Evolutionary conservation across 352 stramenopile species (phyloP), one percentile per base, ranked within the genome.

Genomic region (Globisporangium nagaii): DNA sequence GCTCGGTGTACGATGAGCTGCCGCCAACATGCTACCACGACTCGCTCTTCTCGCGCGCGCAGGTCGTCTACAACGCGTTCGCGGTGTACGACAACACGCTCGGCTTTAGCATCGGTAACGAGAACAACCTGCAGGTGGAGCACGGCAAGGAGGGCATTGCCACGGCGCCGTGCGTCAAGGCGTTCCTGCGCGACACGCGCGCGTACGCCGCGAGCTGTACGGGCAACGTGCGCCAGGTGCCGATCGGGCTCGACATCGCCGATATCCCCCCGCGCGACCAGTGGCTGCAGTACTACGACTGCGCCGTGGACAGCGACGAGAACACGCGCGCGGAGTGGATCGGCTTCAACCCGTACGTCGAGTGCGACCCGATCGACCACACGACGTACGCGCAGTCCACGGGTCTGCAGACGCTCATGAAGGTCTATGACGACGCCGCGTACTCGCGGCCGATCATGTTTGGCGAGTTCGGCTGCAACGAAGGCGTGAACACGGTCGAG

Each of bases 281-380:
- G 52, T 88, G 79, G 79, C 40, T 90, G 4, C 56, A 73, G 57
- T 92, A 92, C 60, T 92, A 86, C 56, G 79, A 92, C 66, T 92
- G 81, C 49, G 41, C 58, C 6, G 57, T 68, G 2, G 62, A 72
- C 41, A 59, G 77, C 37, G 57, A 73, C 47, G 72, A 84, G 49
- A 63, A 66, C 57, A 81, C 73, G 20, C 65, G 75, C 45, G 73
- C 72, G 8, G 68, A 83, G 48, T 85, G 74, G 56, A 34, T 56
- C 1, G 56, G 56, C 1, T 68, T 73, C 51, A 73, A 90, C 45
- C 76, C 74, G 40, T 90, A 90, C 53, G 75, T 86, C 6, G 74
- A 90, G 45, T 90, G 75, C 41, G 63, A 90, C 49, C 68, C 74
- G 12, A 57, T 65, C 15, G 75, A 64, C 12, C 67, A 90, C 69